phyloP scores from a whole-genome alignment of 352 stramenopile genomes.

The Pythium utonaiense region DNA sequence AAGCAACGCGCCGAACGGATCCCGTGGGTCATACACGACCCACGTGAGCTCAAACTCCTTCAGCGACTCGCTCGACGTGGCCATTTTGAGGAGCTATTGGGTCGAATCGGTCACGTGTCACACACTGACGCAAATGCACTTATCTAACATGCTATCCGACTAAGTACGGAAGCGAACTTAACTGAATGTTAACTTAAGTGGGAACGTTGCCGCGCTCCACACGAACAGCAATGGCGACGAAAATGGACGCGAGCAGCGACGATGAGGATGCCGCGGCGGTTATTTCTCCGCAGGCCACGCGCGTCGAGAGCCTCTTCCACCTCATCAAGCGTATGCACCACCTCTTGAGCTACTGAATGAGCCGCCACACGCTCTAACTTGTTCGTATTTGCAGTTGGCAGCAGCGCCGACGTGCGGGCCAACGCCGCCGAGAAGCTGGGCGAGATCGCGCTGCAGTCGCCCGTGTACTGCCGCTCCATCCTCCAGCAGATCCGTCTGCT shows the following conservation, averaged over 20 bases:
- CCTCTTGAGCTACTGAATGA: neutral
- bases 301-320: conserved; percentile 76
- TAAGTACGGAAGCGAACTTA: conserved; percentile 15
- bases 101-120: conserved; percentile 3
- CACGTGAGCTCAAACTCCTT: conserved; percentile 81
- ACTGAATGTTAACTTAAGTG: neutral
- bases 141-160: neutral
- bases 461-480: conserved; percentile 47
- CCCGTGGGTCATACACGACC: conserved; percentile 76
- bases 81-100: neutral
- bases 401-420: conserved; percentile 54
- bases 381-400: conserved; percentile 45
- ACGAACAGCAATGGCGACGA: conserved; percentile 3
- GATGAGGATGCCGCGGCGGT: neutral
- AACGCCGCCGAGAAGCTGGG: conserved; percentile 75
- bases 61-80: conserved; percentile 24
- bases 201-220: neutral
- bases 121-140: neutral
- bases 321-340: conserved; percentile 47
- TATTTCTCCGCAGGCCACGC: conserved; percentile 42
- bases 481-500: conserved; percentile 50
- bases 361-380: neutral
- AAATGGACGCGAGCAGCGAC: neutral
- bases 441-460: conserved; percentile 45
- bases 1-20: conserved; percentile 59